Conservation (phyloP, 2,329 filamentous ascomycete species). For the Chaetomiaceae sp. region DNA sequence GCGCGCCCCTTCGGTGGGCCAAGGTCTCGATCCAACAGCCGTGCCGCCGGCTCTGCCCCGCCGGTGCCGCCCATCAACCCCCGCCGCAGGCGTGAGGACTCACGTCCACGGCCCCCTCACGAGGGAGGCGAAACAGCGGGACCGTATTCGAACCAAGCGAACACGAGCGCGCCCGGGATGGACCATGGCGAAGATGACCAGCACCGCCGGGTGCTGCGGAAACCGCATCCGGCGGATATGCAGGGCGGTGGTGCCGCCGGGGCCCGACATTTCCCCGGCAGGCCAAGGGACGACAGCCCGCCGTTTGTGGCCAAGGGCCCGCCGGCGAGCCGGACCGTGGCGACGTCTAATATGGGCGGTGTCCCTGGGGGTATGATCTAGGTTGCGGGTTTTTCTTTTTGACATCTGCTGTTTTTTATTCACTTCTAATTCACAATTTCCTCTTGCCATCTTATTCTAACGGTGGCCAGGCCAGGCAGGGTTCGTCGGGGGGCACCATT, state of each 20-base stretch:
- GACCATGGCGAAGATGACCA: constrained; percentile 31
- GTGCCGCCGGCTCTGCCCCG: constrained; percentile 36
- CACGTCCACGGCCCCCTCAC: constrained; percentile 36
- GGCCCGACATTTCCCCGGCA: constrained; percentile 15
- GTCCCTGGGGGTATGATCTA: constrained; percentile 36
- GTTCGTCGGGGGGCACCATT: neutral
- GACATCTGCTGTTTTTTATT: neutral
- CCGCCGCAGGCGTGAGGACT: constrained; percentile 41
- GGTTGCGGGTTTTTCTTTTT: neutral
- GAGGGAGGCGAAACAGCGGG: constrained; percentile 33
- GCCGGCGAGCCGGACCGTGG: constrained; percentile 33
- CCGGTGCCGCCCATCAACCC: constrained; percentile 58
- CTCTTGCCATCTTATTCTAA: constrained; percentile 8
- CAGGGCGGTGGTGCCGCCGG: constrained; percentile 23
- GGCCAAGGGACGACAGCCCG: constrained; percentile 26
- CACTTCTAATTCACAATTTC: neutral
- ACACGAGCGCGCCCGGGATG: constrained; percentile 17
- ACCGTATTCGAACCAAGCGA: constrained; percentile 26
- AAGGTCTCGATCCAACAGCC: constrained; percentile 38
- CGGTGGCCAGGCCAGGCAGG: neutral
- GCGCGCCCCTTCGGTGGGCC: constrained; percentile 36
- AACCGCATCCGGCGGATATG: constrained; percentile 42
- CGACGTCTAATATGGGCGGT: constrained; percentile 30
- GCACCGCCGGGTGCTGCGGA: constrained; percentile 41
- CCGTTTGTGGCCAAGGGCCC: constrained; percentile 31